phyloP scores from a whole-genome alignment of 345 rosid genomes.

The Euphorbia tirucalli region DNA sequence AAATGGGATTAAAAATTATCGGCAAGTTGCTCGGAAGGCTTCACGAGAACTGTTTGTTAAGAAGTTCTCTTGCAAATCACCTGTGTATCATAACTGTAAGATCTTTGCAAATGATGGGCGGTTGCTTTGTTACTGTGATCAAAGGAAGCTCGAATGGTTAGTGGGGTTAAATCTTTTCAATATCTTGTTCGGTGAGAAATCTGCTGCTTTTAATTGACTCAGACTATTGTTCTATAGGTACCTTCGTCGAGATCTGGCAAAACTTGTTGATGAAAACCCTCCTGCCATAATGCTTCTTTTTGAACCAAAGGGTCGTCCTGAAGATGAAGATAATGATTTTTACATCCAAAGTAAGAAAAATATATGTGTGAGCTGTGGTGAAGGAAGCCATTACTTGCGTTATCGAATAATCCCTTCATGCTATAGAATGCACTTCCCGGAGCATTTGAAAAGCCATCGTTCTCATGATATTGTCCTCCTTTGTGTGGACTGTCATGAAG shows the following conservation, averaged over 20 bases:
- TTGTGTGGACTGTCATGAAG: slow-evolving; percentile 95
- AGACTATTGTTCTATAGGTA: slow-evolving; percentile 49
- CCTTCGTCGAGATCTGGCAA: slow-evolving; percentile 68
- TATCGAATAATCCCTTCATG: slow-evolving; percentile 94
- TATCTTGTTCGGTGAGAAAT: slow-evolving; percentile 11
- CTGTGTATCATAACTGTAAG: slow-evolving; percentile 92
- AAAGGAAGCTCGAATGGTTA: slow-evolving; percentile 88
- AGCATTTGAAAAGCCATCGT: slow-evolving; percentile 96
- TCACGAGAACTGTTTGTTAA: slow-evolving; percentile 80
- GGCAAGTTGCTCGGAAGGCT: slow-evolving; percentile 59
- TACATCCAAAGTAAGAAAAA: slow-evolving; percentile 92
- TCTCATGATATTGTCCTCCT: slow-evolving; percentile 97
- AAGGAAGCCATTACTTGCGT: slow-evolving; percentile 87
- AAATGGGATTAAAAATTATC: slow-evolving; percentile 48
- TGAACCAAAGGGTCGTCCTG: slow-evolving; percentile 97
- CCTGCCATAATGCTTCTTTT: slow-evolving; percentile 89
- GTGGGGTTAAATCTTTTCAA: slow-evolving; percentile 18
- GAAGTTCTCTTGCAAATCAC: slow-evolving; percentile 96
- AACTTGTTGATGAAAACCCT: slow-evolving; percentile 73
- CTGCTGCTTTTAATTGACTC: slow-evolving; percentile 13
- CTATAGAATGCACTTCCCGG: slow-evolving; percentile 95
- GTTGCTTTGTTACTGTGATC: slow-evolving; percentile 89
- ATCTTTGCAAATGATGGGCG: slow-evolving; percentile 93
- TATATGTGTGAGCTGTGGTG: slow-evolving; percentile 94
- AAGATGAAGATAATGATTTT: slow-evolving; percentile 94